Base-by-base conservation (phyloP, 768 basidiomycete genomes). In the Kwoniella dendrophila region DNA sequence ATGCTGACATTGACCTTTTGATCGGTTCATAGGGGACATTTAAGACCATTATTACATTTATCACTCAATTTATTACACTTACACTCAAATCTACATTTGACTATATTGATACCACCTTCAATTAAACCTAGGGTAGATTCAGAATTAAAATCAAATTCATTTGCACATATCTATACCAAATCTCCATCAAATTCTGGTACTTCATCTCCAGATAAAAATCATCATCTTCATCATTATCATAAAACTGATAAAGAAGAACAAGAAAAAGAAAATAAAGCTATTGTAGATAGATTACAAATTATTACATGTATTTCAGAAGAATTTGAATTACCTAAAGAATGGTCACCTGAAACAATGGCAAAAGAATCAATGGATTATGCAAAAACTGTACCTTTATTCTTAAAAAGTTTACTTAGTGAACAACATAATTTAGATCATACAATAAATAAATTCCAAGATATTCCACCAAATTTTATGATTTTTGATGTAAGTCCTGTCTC, bases 401-500 rank as follows among this genome's bases (percentile, higher is more conserved):
- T 68, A 16, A 32, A 45, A 22, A 52, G 27, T 36, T 14, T 69
- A 5, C 48, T 61, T 30, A 48, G 50, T 14, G 40, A 54, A 16
- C 48, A 29, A 22, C 29, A 48, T 48, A 54, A 45, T 10, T 40
- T 43, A 12, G 56, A 20, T 34, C 43, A 32, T 10, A 33, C 50
- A 3, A 43, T 40, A 11, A 71, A 68, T 51, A 66, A 49, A 34
- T 72, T 64, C 29, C 36, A 53, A 43, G 64, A 40, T n/a, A 47
- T 62, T 18, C 8, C 30, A 4, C 63, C 63, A 3, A 59, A 38
- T 34, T 62, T 62, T 33, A 38, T 64, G n/a, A 51, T 72, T 10
- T 69, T 34, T 29, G 67, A 72, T 55, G 70, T 69, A 44, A 66
- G 70, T 67, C 12, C 7, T 14, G 14, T 22, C 18, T 45, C 8